Conservation (phyloP, 805 yeast species). For the Kodamaea kaohsiungensis region DNA sequence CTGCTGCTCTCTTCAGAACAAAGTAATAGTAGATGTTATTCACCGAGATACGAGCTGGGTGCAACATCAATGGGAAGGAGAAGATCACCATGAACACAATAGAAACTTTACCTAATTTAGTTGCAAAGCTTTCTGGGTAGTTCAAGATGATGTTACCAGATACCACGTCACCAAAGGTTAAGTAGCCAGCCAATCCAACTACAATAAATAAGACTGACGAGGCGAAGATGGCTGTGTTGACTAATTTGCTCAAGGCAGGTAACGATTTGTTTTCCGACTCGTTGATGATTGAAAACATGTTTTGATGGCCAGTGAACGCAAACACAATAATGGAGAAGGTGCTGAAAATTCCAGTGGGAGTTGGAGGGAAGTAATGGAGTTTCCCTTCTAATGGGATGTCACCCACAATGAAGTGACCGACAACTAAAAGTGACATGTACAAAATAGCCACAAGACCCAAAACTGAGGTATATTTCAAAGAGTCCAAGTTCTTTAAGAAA, state of each 20-base stretch:
- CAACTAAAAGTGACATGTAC: slow-evolving; percentile 71
- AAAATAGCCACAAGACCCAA: slow-evolving; percentile 80
- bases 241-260: slow-evolving; percentile 46
- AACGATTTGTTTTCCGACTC: slow-evolving; percentile 65
- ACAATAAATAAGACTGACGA: slow-evolving; percentile 64
- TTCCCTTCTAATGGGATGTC: slow-evolving; percentile 44
- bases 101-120: slow-evolving; percentile 77
- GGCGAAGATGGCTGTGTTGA: slow-evolving; percentile 53
- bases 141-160: slow-evolving; percentile 77
- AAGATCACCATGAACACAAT: slow-evolving; percentile 78
- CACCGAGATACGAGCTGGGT: slow-evolving; percentile 83
- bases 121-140: slow-evolving; percentile 62
- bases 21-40: slow-evolving; percentile 62
- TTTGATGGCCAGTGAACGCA: slow-evolving; percentile 95
- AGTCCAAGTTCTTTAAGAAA: slow-evolving; percentile 72
- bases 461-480: slow-evolving; percentile 82
- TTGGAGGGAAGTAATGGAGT: slow-evolving; percentile 37
- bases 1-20: slow-evolving; percentile 26
- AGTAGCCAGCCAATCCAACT: slow-evolving; percentile 82
- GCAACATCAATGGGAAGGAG: slow-evolving; percentile 88
- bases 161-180: slow-evolving; percentile 82
- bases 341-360: slow-evolving; percentile 49
- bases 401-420: slow-evolving; percentile 63
- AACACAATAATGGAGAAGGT: slow-evolving; percentile 91
- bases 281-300: slow-evolving; percentile 86